A percentile compares a stretch with the other conserved stretches of the same genome.
These are phyloP conservation scores for Zoysia pacifica DNA, from an alignment of 176 grass and related monocot genomes.

Conservation along the genomic window DNA sequence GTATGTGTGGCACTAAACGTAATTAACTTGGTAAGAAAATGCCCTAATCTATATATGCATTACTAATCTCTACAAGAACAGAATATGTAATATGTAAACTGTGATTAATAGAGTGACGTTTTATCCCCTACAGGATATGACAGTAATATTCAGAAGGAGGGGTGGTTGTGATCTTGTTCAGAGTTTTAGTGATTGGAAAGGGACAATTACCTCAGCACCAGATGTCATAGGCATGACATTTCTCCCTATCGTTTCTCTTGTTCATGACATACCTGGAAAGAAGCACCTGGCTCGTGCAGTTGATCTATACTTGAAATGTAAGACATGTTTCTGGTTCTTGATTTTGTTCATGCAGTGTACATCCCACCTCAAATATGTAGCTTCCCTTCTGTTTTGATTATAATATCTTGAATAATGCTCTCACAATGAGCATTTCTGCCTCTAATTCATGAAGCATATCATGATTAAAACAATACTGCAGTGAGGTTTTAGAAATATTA, in stretches of 20 bases:
- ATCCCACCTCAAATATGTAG: neutral
- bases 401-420: neutral
- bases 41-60: neutral
- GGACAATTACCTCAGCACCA: conserved; percentile 71
- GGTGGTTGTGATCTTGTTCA: conserved; percentile 97
- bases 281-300: conserved; percentile 83
- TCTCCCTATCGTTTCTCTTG: conserved; percentile 81
- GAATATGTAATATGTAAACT: neutral
- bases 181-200: conserved; percentile 77
- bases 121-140: conserved; percentile 75
- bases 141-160: conserved; percentile 98
- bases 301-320: conserved; percentile 92
- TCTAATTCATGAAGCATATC: neutral
- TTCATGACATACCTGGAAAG: conserved; percentile 68
- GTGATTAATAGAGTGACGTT: conserved; percentile 13
- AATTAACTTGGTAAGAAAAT: neutral
- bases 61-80: neutral
- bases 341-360: conserved; percentile 1
- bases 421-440: neutral
- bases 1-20: neutral
- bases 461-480: conserved; percentile 10
- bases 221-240: conserved; percentile 99
- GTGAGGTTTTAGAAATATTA: conserved; percentile 8
- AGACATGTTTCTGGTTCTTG: conserved; percentile 41
- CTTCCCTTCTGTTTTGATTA: conserved; percentile 6